Base-by-base conservation (phyloP, 208 protist species). In the Leishmania lainsoni region DNA sequence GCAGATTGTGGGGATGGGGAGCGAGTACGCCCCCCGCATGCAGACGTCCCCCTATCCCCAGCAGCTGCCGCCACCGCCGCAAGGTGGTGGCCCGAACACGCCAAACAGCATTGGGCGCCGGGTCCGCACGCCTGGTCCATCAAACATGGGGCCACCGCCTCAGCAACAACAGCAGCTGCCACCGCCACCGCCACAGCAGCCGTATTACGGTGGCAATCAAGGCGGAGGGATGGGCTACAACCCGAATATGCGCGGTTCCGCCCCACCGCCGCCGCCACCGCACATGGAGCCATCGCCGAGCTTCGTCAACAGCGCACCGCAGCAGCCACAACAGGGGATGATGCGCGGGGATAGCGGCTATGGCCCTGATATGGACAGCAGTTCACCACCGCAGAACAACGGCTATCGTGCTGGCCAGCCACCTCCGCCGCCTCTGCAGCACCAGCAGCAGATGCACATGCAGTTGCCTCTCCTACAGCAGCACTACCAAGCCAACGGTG, bases 271-370 rank as follows among this genome's bases (percentile, higher is more conserved):
- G 65, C 82, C 86, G 75, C 86, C 75, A 51, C 54, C 59, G 61
- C 86, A 89, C 79, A 86, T 89, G 79, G 86, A 89, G 79, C 78
- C 85, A 76, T 85, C 85, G 45, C 61, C 90, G 49, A 83, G 83
- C 83, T 84, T 86, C 75, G 68, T 70, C 14, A 79, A 79, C 52
- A 72, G 59, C 66, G 63, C 68, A 42, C 59, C 42, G 73, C 81
- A 81, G 73, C 76, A 69, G 56, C 48, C 76, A 35, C 74, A 49
- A 54, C 81, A 76, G 39, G 73, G 76, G 52, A 81, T 80, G 70
- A 85, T 87, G 87, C 84, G 76, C 14, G 86, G 86, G 71, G 86
- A 87, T 75, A 75, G 59, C 71, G 81, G 56, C 61, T 80, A 81
- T 76, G 83, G 42, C 20, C 75, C 58, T 1, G 86, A 83, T 71